Percentiles rank a stretch among this genome's conserved stretches.
Conservation (phyloP, 768 basidiomycete genomes). For the Terana coerulea region DNA sequence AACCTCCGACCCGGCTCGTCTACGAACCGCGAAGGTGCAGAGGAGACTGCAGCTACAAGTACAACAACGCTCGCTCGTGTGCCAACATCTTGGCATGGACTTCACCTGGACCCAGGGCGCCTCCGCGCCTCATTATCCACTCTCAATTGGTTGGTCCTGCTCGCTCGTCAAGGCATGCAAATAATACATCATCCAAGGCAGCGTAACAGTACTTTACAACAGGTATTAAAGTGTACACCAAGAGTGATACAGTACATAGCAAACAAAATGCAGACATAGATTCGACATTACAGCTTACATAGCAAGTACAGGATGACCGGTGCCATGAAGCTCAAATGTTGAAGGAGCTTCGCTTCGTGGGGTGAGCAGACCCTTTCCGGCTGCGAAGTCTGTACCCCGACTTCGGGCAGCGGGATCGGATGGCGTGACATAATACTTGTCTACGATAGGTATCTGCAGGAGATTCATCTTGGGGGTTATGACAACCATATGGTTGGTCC, state of each 20-base stretch:
- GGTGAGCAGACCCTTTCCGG: constrained; percentile 80
- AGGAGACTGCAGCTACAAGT: constrained; percentile 8
- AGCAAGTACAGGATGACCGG: constrained; percentile 2
- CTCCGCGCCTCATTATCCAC: constrained; percentile 1
- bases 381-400: constrained; percentile 80
- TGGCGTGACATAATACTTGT: constrained; percentile 88
- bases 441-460: constrained; percentile 89
- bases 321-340: not conserved
- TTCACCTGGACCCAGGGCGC: not conserved
- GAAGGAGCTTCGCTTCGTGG: constrained; percentile 38
- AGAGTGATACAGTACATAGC: not conserved
- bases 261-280: not conserved
- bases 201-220: not conserved
- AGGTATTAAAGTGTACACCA: constrained; percentile 1
- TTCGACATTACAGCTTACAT: not conserved
- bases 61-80: constrained; percentile 1
- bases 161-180: no score
- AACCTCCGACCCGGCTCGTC: not conserved
- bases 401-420: constrained; percentile 69
- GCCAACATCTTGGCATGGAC: not conserved
- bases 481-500: constrained; percentile 92
- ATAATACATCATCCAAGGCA: no score
- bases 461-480: constrained; percentile 96
- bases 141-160: no score
- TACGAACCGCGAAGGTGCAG: not conserved